Evolutionary conservation across 768 basidiomycete species (phyloP).

Genomic region (Asterophora parasitica): DNA sequence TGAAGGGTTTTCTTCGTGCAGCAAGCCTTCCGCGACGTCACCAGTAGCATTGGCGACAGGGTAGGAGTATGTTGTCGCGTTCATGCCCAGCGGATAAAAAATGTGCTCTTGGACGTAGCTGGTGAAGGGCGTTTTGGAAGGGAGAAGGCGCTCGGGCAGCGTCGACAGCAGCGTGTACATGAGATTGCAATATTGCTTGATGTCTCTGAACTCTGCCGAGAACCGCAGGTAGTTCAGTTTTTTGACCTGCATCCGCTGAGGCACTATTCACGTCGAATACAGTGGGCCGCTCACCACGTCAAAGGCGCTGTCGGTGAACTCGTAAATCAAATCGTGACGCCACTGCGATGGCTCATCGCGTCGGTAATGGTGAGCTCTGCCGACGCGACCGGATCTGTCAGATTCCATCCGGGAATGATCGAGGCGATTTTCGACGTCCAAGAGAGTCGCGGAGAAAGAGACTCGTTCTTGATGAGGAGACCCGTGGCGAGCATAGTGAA

Average conservation of each 20-base stretch:
- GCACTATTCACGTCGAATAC: not conserved
- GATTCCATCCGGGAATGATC: constrained; percentile 21
- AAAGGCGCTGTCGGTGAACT: not conserved
- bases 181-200: constrained; percentile 22
- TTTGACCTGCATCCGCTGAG: not conserved
- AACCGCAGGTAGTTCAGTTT: constrained; percentile 22
- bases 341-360: constrained; percentile 17
- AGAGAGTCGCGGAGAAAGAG: constrained; percentile 7
- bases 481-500: constrained; percentile 23
- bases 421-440: constrained; percentile 23
- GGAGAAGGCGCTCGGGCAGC: constrained; percentile 16
- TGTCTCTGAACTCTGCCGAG: constrained; percentile 22
- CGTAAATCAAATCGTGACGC: constrained; percentile 16
- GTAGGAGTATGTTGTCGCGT: constrained; percentile 22
- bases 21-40: constrained; percentile 20
- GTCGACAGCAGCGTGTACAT: constrained; percentile 22
- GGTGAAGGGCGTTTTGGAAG: constrained; percentile 16
- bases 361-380: constrained; percentile 17
- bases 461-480: constrained; percentile 22
- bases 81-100: constrained; percentile 22
- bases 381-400: constrained; percentile 19
- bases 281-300: constrained; percentile 5
- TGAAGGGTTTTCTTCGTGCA: constrained; percentile 7
- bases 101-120: constrained; percentile 20
- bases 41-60: constrained; percentile 17